Evolutionary conservation across 768 basidiomycete genomes (phyloP), one percentile per base, ranked within the genome.

Genomic region (Hypsizygus marmoreus): DNA sequence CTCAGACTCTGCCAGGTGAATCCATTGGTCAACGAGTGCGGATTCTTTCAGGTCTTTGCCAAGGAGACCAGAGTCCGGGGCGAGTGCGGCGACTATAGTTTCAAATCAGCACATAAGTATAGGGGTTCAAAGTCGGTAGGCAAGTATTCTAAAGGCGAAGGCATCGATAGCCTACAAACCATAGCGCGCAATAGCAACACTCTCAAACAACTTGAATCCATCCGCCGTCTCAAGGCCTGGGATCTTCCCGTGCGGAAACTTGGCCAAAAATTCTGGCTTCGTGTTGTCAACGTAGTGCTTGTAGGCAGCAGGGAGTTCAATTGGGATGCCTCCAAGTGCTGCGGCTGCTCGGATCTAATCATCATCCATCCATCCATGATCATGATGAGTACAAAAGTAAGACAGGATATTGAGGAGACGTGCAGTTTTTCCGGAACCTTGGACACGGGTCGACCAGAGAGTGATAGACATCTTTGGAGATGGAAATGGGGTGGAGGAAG

Each of bases 1-100:
- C 62, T 91, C 88, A 26, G 69, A 59, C 58, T 93, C 89, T 7
- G 71, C 73, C 49, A 89, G 82, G 56, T 86, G 82, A 43, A 76
- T 60, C 92, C 93, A 98, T 67, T 95, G 90, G 57, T 91, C 82
- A 45, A 97, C 71, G 42, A 84, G 70, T 16, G 91, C 93, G 22
- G 76, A 69, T n/a, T 90, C 86, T 61, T 88, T 75, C 35, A 59
- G 46, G 40, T 76, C 73, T 33, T 72, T 60, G 34, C 92, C 90
- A 30, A 94, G 74, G 35, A 98, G 81, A 38, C 77, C 81, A 50
- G 84, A 76, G 69, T 93, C 90, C 63, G 91, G 82, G 4, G 86
- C 80, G 39, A 86, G 75, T 30, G 68, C 50, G 34, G 90, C 86
- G 57, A 46, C 51, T 65, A 65, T 59, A 54, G 53, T 20, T 9